Evolutionary conservation across 768 basidiomycete genomes (phyloP), one percentile per base, ranked within the genome.

Genomic region (Tephrocybe rancida): DNA sequence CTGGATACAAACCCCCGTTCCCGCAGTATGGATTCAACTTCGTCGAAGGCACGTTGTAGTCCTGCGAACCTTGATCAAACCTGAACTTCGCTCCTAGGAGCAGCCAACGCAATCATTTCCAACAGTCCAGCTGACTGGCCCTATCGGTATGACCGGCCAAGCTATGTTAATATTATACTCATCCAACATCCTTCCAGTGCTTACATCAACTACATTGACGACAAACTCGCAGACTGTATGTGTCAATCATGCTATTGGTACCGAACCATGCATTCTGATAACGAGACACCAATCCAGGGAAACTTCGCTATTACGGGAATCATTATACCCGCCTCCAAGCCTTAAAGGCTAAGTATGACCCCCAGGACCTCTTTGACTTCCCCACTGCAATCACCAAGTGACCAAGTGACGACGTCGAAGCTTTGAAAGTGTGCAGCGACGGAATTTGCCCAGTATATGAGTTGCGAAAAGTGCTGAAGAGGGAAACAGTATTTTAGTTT

Each of bases 11-110:
- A 0, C 74, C 77, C 2, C 79, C 78, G 0, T 82, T 71, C 63
- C 81, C 82, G 1, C 44, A 58, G 4, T 63, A 65, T 14, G 82
- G 79, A 0, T 74, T 80, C 47, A 61, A 66, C 0, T 78, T 82
- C 57, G 58, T 83, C 6, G 69, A 78, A 54, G 68, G 65, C 59
- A 59, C 52, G 64, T 51, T 10, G 3, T 7, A n/a, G n/a, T 39
- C 14, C 16, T 30, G 8, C 25, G 11, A 38, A n/a, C n/a, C 2
- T 19, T 39, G n/a, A 46, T 25, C 8, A 10, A 18, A 2, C 13
- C 8, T 22, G 39, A 46, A 47, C n/a, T 3, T 34, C 16, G 2
- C 10, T 18, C 34, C 10, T 29, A 68, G 68, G 61, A 25, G 60
- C 70, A 30, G 67, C 66, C 9, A 58, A 62, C 19, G 58, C 58